A percentile compares a stretch with the other conserved stretches of the same genome.
Evolutionary conservation across 306 rosid genomes (phyloP).

Genomic region (Quercus robur): DNA sequence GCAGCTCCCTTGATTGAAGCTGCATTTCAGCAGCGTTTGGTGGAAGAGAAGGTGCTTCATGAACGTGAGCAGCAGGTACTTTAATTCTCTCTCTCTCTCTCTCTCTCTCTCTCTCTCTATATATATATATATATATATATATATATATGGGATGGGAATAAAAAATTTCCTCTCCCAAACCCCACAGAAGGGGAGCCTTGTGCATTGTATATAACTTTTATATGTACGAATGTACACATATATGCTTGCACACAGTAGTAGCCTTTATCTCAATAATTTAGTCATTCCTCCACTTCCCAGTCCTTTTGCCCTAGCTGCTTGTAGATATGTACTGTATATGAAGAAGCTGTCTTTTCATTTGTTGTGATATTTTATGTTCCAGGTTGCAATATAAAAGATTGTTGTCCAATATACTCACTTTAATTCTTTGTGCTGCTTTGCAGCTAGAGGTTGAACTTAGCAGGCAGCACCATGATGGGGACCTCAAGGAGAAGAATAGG

Average conservation of each 20-base stretch:
- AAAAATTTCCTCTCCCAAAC: too few species aligned
- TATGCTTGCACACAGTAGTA: background rate
- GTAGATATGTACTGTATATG: background rate
- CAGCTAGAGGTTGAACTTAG: conserved; percentile 86
- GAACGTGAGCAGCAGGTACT: conserved; percentile 81
- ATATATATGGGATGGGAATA: too few species aligned
- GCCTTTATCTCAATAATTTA: background rate
- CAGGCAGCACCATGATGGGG: conserved; percentile 85
- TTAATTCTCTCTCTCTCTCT: too few species aligned
- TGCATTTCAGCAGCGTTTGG: conserved; percentile 71
- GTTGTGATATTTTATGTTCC: background rate
- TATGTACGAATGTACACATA: background rate
- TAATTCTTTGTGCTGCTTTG: conserved; percentile 16
- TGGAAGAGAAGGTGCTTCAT: conserved; percentile 76
- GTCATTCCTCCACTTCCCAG: background rate
- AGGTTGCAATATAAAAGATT: background rate
- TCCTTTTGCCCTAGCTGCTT: background rate
- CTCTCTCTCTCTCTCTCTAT: too few species aligned
- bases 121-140: too few species aligned
- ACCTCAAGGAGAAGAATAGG: conserved; percentile 80
- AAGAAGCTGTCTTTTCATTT: background rate
- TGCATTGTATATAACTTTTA: background rate
- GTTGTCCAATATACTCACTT: background rate
- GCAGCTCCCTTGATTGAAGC: conserved; percentile 88
- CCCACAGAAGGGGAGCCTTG: too few species aligned